Percentiles rank a stretch among this genome's conserved stretches.
Conservation (phyloP, 805 yeast species). For the Zygosaccharomyces pseudorouxii region DNA sequence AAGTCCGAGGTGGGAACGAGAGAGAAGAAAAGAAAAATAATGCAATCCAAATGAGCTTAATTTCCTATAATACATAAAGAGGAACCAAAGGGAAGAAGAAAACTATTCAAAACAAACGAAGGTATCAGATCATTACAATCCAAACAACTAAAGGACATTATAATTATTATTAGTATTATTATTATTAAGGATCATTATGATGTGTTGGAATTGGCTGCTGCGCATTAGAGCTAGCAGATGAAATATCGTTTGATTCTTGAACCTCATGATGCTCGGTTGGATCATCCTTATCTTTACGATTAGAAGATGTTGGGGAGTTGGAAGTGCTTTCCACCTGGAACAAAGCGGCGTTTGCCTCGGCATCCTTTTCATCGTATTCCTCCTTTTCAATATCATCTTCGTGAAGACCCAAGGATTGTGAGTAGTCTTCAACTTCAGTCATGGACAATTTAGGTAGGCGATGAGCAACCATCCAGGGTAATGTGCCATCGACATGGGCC, state of each 20-base stretch:
- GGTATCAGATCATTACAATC: background rate
- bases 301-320: constrained; percentile 8
- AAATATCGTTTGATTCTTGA: background rate
- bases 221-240: background rate
- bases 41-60: background rate
- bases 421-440: constrained; percentile 57
- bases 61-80: background rate
- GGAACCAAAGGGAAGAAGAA: background rate
- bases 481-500: constrained; percentile 48
- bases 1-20: background rate
- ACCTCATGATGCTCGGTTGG: constrained; percentile 2
- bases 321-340: constrained; percentile 9
- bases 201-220: background rate
- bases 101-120: background rate
- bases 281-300: constrained; percentile 5
- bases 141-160: background rate
- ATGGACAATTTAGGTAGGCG: constrained; percentile 54
- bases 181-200: background rate
- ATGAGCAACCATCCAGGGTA: constrained; percentile 60
- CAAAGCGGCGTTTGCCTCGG: constrained; percentile 14
- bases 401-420: constrained; percentile 52
- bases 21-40: background rate
- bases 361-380: constrained; percentile 20
- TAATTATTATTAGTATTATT: background rate
- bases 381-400: constrained; percentile 39